phyloP scores from a whole-genome alignment of 805 yeast species.

The Schizosaccharomyces osmophilus region DNA sequence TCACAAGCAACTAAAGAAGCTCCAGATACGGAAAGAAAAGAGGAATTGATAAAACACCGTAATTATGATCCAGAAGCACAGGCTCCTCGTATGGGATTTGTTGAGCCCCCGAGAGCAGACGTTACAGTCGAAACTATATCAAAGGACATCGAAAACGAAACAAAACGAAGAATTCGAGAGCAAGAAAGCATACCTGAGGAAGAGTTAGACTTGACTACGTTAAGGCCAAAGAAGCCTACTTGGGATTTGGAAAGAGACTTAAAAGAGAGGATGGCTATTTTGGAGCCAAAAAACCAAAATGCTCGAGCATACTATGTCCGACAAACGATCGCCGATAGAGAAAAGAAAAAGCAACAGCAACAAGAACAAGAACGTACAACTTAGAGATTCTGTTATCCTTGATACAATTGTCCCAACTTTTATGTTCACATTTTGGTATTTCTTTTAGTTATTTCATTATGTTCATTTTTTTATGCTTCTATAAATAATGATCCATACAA shows the following conservation, averaged over 20 bases:
- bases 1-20: not conserved
- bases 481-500: no score
- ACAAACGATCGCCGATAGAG: not conserved
- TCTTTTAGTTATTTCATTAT: no score
- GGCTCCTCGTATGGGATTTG: conserved; percentile 1
- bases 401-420: no score
- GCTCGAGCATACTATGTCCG: not conserved
- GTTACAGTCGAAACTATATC: not conserved
- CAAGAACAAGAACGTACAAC: no score
- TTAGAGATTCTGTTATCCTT: no score
- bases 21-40: not conserved
- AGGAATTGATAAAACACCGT: not conserved
- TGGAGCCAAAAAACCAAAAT: not conserved
- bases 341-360: not conserved
- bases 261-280: not conserved
- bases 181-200: not conserved
- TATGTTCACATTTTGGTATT: no score
- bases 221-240: not conserved
- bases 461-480: no score
- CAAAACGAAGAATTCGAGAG: not conserved
- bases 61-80: conserved; percentile 1
- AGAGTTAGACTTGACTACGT: not conserved
- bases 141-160: not conserved
- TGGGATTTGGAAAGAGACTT: conserved; percentile 1
- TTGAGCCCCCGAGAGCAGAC: not conserved